These are phyloP conservation scores for Pilatotrama ljubarskyi DNA, from an alignment of 768 basidiomycete species.

Conservation along the genomic window DNA sequence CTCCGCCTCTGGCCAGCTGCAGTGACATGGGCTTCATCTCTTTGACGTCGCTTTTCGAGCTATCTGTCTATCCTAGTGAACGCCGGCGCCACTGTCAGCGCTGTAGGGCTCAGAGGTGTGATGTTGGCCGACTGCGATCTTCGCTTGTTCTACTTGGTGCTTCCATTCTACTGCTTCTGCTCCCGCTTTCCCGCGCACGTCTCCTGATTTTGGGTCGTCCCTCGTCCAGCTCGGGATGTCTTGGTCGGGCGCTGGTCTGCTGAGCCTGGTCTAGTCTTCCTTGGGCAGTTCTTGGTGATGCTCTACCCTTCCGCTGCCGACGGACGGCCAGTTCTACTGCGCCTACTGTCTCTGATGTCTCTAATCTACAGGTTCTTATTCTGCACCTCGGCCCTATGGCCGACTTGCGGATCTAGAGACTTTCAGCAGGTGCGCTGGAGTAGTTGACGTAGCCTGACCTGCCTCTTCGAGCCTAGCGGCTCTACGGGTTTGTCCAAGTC, in stretches of 20 bases:
- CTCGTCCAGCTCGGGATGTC: constrained; percentile 6
- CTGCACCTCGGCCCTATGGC: no score
- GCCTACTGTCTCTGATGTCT: neutral
- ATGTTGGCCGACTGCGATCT: neutral
- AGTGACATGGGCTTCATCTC: neutral
- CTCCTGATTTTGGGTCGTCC: neutral
- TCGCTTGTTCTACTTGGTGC: neutral
- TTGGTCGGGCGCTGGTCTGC: neutral
- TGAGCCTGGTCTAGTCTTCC: neutral
- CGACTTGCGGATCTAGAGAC: no score
- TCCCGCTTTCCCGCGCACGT: constrained; percentile 1
- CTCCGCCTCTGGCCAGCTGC: neutral
- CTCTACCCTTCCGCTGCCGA: no score
- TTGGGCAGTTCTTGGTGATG: neutral
- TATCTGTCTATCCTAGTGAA: neutral
- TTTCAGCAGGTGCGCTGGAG: no score
- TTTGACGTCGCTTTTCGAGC: neutral
- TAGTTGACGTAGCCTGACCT: no score
- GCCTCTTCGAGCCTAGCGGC: no score
- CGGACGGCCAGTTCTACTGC: no score
- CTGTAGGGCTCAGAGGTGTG: neutral
- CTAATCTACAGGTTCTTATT: neutral
- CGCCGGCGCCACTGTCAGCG: neutral
- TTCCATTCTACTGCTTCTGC: constrained; percentile 1
- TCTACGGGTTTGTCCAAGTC: no score